Conservation (phyloP, 1,139 yeast genomes). For the Saccharomyces pastorianus region DNA sequence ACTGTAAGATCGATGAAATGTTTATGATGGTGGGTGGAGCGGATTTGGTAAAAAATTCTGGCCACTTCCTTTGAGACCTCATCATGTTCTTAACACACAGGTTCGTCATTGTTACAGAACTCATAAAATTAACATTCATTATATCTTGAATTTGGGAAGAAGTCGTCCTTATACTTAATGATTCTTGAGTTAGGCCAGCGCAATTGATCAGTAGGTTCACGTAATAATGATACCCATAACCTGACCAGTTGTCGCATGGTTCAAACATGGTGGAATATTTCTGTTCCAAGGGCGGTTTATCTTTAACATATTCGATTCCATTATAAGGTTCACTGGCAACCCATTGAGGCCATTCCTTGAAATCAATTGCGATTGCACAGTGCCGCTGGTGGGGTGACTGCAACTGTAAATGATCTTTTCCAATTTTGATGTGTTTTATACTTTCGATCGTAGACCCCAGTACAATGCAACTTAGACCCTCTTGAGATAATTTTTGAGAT, state of each 20-base stretch:
- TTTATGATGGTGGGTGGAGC: conserved; percentile 44
- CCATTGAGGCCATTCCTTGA: conserved; percentile 33
- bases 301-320: conserved; percentile 11
- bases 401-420: conserved; percentile 5
- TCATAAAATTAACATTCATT: conserved; percentile 53
- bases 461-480: conserved; percentile 57
- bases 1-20: conserved; percentile 60
- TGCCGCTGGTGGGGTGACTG: conserved; percentile 37
- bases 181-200: conserved; percentile 70
- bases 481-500: conserved; percentile 46
- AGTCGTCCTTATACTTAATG: conserved; percentile 43
- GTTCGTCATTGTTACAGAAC: conserved; percentile 57
- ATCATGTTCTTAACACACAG: conserved; percentile 43
- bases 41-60: neutral
- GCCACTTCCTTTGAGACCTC: conserved; percentile 22
- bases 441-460: conserved; percentile 45
- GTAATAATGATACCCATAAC: conserved; percentile 8
- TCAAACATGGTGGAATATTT: conserved; percentile 30
- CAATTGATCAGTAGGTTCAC: conserved; percentile 49
- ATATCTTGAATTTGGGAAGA: conserved; percentile 40
- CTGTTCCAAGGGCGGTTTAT: conserved; percentile 18
- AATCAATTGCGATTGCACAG: conserved; percentile 44
- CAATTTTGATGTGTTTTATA: conserved; percentile 9
- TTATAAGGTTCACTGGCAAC: conserved; percentile 6
- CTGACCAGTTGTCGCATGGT: neutral